Evolutionary conservation across 192 early-diverging fungal species (phyloP).

Genomic region (Lunasporangiospora selenospora): DNA sequence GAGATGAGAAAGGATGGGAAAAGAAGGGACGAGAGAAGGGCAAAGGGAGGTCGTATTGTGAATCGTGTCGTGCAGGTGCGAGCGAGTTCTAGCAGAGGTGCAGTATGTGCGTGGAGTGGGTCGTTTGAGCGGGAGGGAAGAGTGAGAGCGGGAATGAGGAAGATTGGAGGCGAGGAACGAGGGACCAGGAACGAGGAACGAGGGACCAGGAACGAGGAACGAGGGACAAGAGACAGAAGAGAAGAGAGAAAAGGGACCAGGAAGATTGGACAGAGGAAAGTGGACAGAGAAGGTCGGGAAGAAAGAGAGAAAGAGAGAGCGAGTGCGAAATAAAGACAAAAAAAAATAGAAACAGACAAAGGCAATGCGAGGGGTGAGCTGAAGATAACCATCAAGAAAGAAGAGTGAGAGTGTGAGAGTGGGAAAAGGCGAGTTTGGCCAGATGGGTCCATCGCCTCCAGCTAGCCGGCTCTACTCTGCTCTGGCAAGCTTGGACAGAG

Average conservation of each 20-base stretch:
- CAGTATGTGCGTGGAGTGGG: background rate
- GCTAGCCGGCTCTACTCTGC: too few species aligned
- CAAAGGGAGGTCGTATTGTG: too few species aligned
- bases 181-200: background rate
- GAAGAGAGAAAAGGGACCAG: slow-evolving; percentile 4
- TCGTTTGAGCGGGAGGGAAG: background rate
- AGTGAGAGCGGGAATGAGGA: background rate
- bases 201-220: background rate
- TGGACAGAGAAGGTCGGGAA: slow-evolving; percentile 1
- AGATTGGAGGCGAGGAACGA: background rate
- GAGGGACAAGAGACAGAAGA: background rate
- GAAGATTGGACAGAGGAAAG: background rate
- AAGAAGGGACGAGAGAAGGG: too few species aligned
- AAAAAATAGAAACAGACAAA: background rate
- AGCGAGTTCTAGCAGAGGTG: too few species aligned
- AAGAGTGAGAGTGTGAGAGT: background rate
- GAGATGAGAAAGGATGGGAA: too few species aligned
- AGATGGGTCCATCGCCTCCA: too few species aligned
- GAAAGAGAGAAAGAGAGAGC: background rate
- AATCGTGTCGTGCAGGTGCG: too few species aligned
- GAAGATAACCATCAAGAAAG: background rate
- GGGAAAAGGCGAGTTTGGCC: background rate
- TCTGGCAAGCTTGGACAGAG: too few species aligned
- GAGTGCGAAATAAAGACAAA: slow-evolving; percentile 1
- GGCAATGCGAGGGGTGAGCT: background rate